phyloP scores from a whole-genome alignment of 2,329 filamentous ascomycete genomes.

The Didymosphaeria variabile region DNA sequence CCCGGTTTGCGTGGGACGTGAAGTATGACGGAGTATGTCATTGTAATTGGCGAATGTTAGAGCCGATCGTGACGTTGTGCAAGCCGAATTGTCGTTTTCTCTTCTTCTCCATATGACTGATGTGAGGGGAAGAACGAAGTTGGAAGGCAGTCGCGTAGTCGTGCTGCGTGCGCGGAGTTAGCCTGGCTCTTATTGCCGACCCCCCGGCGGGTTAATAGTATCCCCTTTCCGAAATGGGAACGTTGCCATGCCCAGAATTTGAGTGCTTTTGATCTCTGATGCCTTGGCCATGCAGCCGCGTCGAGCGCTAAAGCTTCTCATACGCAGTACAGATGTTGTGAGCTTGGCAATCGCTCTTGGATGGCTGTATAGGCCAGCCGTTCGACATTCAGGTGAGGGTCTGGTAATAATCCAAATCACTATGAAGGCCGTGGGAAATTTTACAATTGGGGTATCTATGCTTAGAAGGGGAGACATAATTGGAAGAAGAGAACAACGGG shows the following conservation, averaged over 20 bases:
- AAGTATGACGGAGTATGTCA: constrained; percentile 32
- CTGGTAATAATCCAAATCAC: background rate
- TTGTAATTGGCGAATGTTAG: constrained; percentile 12
- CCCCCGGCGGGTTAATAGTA: background rate
- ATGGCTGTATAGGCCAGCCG: background rate
- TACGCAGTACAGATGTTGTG: background rate
- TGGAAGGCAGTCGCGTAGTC: background rate
- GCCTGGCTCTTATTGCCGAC: constrained; percentile 12
- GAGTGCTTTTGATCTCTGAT: background rate
- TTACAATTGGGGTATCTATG: constrained; percentile 15
- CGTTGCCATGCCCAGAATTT: background rate
- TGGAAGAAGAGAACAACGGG: background rate
- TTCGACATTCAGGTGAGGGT: background rate
- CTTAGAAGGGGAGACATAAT: background rate
- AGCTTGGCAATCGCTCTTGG: background rate
- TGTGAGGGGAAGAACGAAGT: background rate
- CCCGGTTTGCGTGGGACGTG: constrained; percentile 29
- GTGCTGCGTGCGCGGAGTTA: constrained; percentile 13
- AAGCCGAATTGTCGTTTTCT: background rate
- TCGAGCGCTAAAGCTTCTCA: background rate
- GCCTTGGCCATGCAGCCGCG: background rate
- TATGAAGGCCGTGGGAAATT: background rate
- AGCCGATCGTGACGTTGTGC: background rate
- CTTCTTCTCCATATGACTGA: constrained; percentile 1
- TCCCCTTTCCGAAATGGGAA: background rate